Evolutionary conservation across 805 yeast genomes (phyloP), one percentile per base, ranked within the genome.

Genomic region (Starmera pachycereana): DNA sequence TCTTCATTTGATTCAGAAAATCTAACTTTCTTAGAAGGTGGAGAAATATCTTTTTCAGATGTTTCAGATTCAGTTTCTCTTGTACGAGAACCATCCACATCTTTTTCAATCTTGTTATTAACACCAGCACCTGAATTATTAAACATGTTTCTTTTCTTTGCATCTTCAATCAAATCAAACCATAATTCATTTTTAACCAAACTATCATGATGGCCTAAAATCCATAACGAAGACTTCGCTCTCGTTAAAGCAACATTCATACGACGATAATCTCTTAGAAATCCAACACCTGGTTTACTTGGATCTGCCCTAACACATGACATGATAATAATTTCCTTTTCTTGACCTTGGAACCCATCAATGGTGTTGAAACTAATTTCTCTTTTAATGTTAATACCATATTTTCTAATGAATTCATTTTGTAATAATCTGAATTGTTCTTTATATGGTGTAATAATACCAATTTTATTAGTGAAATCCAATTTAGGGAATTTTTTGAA

Each of bases 291-390:
- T 29, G 52, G 48, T 10, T 60, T 52, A 8, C 70, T 73, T 12
- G 72, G 66, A 37, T 78, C 81, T 1, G 97, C 96, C 52, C 98
- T 74, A 4, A 92, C 99, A 74, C 97, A 90, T 0, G 97, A 88
- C 69, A 92, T 81, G 37, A 92, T 74, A 45, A 92, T 86, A 36
- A 92, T 76, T 46, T 90, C 97, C 59, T 90, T 92, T 56, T 92
- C 99, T 60, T 92, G 97, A 47, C 96, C 97, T 65, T 88, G 99
- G 57, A 89, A 92, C 1, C 97, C 98, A 69, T 92, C 99, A 44
- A 92, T 88, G 0, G 99, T 87, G 54, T 89, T 88, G 62, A 92
- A 88, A 54, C 85, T 95, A 37, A 94, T 76, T 39, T 74, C 79
- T 28, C 73, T 69, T 14, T 71, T 57, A 29, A 90, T 81, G 4